Conservation (phyloP, 495 filamentous ascomycete species). For the Tirmania nivea region DNA sequence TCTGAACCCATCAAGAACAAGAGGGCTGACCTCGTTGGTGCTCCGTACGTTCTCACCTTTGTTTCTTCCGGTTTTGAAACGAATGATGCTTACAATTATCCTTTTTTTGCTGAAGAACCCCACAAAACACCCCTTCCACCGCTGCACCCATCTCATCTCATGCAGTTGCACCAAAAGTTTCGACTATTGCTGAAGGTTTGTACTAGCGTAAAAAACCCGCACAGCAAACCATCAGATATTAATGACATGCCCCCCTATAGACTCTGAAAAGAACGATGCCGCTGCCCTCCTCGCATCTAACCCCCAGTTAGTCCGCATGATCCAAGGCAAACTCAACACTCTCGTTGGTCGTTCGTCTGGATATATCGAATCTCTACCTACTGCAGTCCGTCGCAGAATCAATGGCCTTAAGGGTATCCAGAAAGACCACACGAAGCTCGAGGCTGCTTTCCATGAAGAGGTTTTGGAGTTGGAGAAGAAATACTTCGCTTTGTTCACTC, state of each 20-base stretch:
- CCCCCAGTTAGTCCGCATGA: constrained; percentile 81
- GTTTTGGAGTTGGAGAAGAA: constrained; percentile 96
- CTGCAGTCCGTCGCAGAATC: constrained; percentile 73
- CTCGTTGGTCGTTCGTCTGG: constrained; percentile 90
- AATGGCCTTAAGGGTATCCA: constrained; percentile 91
- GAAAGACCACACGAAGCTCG: constrained; percentile 94
- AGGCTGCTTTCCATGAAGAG: constrained; percentile 95
- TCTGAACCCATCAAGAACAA: constrained; percentile 83
- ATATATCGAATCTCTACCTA: constrained; percentile 88
- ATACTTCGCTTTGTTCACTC: constrained; percentile 95
- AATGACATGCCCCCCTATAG: constrained; percentile 8
- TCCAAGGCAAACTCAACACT: constrained; percentile 81
- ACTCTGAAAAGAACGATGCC: constrained; percentile 27
- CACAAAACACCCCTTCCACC: constrained; percentile 84
- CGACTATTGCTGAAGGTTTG: constrained; percentile 93
- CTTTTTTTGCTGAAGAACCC: constrained; percentile 36
- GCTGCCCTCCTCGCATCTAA: constrained; percentile 86
- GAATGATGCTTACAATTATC: too few relatives aligned
- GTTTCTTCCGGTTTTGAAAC: too few relatives aligned
- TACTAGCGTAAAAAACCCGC: constrained; percentile 4
- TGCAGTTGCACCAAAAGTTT: constrained; percentile 81
- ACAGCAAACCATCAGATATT: constrained; percentile 9
- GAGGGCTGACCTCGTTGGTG: constrained; percentile 57
- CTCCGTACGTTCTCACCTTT: constrained; percentile 42
- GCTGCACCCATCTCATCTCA: constrained; percentile 96